Evolutionary conservation across 1,284 basidiomycete genomes (phyloP), one percentile per base, ranked within the genome.

Genomic region (Pholiota adiposa): DNA sequence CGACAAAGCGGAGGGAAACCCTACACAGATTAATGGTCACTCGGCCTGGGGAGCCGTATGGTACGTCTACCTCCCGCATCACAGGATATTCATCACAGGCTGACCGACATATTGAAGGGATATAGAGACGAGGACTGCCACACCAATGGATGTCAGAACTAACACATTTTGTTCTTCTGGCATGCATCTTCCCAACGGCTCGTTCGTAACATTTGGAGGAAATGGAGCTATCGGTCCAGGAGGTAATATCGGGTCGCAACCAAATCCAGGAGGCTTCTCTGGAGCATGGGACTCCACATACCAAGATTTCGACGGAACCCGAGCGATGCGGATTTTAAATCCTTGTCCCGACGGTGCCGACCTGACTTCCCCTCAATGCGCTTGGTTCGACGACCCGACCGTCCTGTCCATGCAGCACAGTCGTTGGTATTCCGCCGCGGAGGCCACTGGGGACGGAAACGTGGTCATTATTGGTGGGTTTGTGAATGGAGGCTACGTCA

Each of bases 381-480:
- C 87, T 60, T 96, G 93, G 93, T 88, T 85, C 67, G 93, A 96
- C 72, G 82, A 94, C 60, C 79, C 87, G 0, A 76, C 78, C 0
- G 63, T 82, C 0, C 79, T 93, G 33, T 78, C 86, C 50, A 94
- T 96, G 89, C 87, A 93, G 64, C 84, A 81, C 57, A 76, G 83
- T 65, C 84, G 95, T 31, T 97, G 94, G 94, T 96, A 96, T 65
- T 94, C 94, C 38, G 88, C 92, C 8, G 93, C 93, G 43, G 91
- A 93, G 72, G 77, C 89, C 4, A 80, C 92, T 1, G 88, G 79
- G 0, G 83, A 91, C 65, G 90, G 90, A 27, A 77, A 79, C 1
- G 73, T 94, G 31, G 91, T 86, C 18, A 76, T 94, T 54, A 88
- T 93, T 55, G 93, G 93, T 50, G 93, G 92, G 33, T 90, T 94